Evolutionary conservation across 306 rosid species (phyloP), one percentile per base, ranked within the genome.

Genomic region (Heteromeles arbutifolia): DNA sequence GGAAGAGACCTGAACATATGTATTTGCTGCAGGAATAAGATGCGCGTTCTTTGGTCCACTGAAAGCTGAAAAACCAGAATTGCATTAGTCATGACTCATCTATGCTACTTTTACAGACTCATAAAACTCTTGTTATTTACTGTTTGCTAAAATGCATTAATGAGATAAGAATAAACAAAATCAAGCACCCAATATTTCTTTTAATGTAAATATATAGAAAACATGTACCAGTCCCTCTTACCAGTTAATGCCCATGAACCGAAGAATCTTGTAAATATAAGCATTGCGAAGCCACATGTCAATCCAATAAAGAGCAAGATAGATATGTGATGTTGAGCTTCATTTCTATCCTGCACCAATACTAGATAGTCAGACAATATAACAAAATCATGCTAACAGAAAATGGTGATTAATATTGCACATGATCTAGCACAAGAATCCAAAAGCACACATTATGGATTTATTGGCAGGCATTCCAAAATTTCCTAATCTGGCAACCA

Each of bases 291-390:
- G 82, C 98, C 98, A 87, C 95, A 94, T 72, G 75, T 74, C 82
- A 94, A 81, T 63, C 95, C 98, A 79, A 92, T 74, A 85, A 87
- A 92, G 78, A 92, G 98, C 88, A 92, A 86, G 76, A 84, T 59
- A 2, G 87, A 88, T 83, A 84, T 85, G 83, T 87, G 86, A 83
- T 88, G 97, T 76, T 93, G 98, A 70, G 91, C 97, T 87, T 85
- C 91, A 59, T 86, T 83, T 80, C 84, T 90, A 67, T 91, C 97
- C 98, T 93, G 91, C 86, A 77, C 39, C 11, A 65, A 62, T 24
- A 34, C 18, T 41, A 70, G 48, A 39, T 54, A 7, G 56, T 81
- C 68, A 83, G 77, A 71, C 52, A 71, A 34, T 48, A 72, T 66
- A 58, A 28, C 32, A 39, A 59, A 29, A 66, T 5, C 39, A 61